Evolutionary conservation across 352 stramenopile species (phyloP), one percentile per base, ranked within the genome.

Genomic region (Phytophthora citrophthora): DNA sequence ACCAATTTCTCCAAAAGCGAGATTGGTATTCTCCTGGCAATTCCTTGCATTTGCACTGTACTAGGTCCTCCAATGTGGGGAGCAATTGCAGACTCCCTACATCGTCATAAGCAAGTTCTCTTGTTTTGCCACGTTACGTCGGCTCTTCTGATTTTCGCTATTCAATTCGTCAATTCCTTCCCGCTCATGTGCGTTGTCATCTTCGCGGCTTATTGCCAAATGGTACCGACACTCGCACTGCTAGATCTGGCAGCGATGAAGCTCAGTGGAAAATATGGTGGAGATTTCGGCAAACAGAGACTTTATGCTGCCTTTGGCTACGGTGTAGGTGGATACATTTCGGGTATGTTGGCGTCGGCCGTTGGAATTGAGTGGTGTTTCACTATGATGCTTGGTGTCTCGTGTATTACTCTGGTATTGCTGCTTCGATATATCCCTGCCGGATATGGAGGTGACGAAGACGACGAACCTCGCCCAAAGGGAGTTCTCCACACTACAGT

Each of bases 271-370:
- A 70, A 71, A 32, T 53, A 72, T 44, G 77, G 75, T 29, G 77
- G 74, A n/a, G 79, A 85, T 45, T 89, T 85, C 39, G 79, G 79
- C 34, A 86, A 86, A 64, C 79, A 89, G 64, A 65, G 79, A 1
- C 61, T 89, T 11, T 87, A 83, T 39, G 77, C 72, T 3, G 75
- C 80, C 0, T 70, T 86, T 12, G 80, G 77, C 13, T 89, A 83
- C 50, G 80, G 80, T 15, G 56, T 77, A 10, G 70, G 72, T 34
- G 77, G 77, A 1, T 89, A 86, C 51, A 54, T 86, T 1, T 70
- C 70, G 0, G 73, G 77, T 4, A 52, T 77, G 41, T 53, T 87
- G 40, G 68, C 81, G 9, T 73, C 68, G 3, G 51, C 60, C 9
- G 50, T 68, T 10, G 79, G 75, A 39, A 83, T 89, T 52, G 40